Evolutionary conservation across 2,329 filamentous ascomycete species (phyloP).

Genomic region (Chrysosporium queenslandicum): DNA sequence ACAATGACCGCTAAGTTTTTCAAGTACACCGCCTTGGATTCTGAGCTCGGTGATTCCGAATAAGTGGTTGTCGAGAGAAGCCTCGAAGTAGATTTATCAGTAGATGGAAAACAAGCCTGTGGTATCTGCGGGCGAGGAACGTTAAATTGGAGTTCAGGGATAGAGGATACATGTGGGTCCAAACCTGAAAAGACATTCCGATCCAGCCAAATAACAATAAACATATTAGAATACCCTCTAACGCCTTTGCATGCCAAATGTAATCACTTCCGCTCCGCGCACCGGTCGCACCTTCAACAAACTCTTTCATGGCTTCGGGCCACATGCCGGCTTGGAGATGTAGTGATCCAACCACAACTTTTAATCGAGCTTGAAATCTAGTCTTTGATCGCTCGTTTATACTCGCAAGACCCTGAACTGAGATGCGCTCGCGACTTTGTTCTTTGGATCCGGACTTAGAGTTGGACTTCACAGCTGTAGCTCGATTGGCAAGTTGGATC

Average conservation of each 20-base stretch:
- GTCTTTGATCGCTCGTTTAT: conserved; percentile 67
- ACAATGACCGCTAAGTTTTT: conserved; percentile 45
- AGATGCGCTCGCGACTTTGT: conserved; percentile 51
- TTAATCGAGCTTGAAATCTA: conserved; percentile 68
- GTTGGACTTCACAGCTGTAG: conserved; percentile 29
- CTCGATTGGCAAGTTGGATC: conserved; percentile 31
- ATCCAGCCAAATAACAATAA: conserved; percentile 77
- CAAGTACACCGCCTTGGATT: conserved; percentile 36
- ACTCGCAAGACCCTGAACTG: conserved; percentile 58
- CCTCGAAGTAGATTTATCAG: conserved; percentile 41
- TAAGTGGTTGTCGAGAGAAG: conserved; percentile 32
- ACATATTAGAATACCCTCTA: conserved; percentile 77
- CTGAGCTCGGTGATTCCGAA: conserved; percentile 13
- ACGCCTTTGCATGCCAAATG: conserved; percentile 92
- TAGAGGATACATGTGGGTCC: background rate
- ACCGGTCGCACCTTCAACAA: conserved; percentile 67
- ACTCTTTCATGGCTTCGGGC: conserved; percentile 74
- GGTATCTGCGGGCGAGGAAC: conserved; percentile 37
- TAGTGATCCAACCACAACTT: conserved; percentile 70
- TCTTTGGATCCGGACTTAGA: conserved; percentile 40
- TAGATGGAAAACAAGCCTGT: conserved; percentile 42
- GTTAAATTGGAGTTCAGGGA: background rate
- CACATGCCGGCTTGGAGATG: conserved; percentile 85
- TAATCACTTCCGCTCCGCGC: conserved; percentile 77
- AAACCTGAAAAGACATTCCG: conserved; percentile 60